Evolutionary conservation across 208 protist species (phyloP).

Genomic region (Leishmania guyanensis): DNA sequence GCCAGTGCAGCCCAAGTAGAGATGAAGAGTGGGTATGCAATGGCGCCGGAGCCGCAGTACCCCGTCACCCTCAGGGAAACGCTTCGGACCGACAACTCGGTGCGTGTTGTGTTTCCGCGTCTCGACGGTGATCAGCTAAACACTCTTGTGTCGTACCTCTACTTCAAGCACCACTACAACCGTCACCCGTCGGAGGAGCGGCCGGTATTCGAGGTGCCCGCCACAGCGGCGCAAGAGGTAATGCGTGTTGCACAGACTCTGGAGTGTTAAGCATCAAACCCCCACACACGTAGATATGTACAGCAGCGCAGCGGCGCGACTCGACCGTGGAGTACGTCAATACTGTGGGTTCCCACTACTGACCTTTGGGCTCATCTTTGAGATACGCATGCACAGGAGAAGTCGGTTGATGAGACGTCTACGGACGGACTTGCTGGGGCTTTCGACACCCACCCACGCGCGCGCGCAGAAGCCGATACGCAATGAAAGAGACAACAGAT

Average conservation of each 20-base stretch:
- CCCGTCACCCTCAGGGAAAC: slow-evolving; percentile 31
- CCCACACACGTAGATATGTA: not conserved
- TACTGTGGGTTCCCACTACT: not conserved
- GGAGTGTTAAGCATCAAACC: slow-evolving; percentile 44
- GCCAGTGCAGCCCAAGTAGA: not conserved
- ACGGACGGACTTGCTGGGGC: not conserved
- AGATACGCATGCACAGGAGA: not conserved
- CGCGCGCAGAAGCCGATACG: not conserved
- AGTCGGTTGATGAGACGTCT: not conserved
- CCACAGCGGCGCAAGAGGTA: slow-evolving; percentile 61
- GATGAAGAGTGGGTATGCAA: not conserved
- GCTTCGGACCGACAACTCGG: slow-evolving; percentile 43
- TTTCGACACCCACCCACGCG: not conserved
- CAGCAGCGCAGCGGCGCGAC: not conserved
- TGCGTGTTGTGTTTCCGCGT: slow-evolving; percentile 58
- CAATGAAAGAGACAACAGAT: not conserved
- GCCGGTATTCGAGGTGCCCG: slow-evolving; percentile 62
- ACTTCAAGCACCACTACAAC: slow-evolving; percentile 88
- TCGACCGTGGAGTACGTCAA: not conserved
- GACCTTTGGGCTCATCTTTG: not conserved
- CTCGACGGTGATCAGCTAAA: slow-evolving; percentile 54
- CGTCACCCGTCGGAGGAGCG: slow-evolving; percentile 44
- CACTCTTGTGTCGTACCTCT: slow-evolving; percentile 74
- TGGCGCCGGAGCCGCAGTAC: not conserved
- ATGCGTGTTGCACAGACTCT: slow-evolving; percentile 76